Percentiles rank a stretch among this genome's conserved stretches.
These are phyloP conservation scores for Phalaenopsis hybrid DNA, from an alignment of 116 monocot genomes.

Conservation along the genomic window DNA sequence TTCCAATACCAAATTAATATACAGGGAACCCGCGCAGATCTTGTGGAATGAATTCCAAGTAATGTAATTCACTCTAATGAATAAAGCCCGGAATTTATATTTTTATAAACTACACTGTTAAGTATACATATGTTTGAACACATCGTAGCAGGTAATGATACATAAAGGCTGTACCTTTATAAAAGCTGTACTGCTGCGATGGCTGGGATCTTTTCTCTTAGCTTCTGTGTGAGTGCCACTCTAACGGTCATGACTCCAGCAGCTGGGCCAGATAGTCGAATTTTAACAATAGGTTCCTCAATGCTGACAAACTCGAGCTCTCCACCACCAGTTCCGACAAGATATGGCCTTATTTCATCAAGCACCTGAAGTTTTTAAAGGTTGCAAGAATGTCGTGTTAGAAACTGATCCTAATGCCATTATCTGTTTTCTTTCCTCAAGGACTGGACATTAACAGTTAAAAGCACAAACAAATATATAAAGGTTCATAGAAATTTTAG, in stretches of 20 bases:
- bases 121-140: background rate
- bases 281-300: slow-evolving; percentile 91
- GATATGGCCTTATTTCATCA: slow-evolving; percentile 95
- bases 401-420: background rate
- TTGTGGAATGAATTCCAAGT: background rate
- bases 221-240: slow-evolving; percentile 92
- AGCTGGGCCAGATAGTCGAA: slow-evolving; percentile 82
- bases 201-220: slow-evolving; percentile 91
- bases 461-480: too few species aligned
- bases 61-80: background rate
- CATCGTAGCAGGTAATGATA: background rate
- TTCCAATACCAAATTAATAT: too few species aligned
- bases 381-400: background rate
- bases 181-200: slow-evolving; percentile 95
- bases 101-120: background rate
- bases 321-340: slow-evolving; percentile 82
- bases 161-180: slow-evolving; percentile 8
- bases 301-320: slow-evolving; percentile 82
- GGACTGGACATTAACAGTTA: background rate
- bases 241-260: slow-evolving; percentile 94
- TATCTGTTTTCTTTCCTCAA: background rate
- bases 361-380: slow-evolving; percentile 56
- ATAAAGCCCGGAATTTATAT: background rate
- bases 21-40: background rate
- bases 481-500: background rate